Evolutionary conservation across 202 grass and related monocot species (phyloP).

Genomic region (Elaeis oleifera): DNA sequence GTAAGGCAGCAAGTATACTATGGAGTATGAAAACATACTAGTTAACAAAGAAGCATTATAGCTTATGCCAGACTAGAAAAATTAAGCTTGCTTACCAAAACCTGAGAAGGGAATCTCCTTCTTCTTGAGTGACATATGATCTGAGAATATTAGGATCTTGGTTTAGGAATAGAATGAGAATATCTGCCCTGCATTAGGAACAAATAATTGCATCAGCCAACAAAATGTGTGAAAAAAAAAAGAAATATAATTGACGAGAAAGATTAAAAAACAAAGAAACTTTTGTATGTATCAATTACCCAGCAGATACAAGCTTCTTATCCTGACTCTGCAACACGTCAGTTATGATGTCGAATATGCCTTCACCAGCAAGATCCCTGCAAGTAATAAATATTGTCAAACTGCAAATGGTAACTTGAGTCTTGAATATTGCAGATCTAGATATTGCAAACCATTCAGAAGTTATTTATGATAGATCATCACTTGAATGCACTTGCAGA

Average conservation of each 20-base stretch:
- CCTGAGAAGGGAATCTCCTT: conserved; percentile 7
- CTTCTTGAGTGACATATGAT: conserved; percentile 4
- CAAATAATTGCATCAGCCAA: too few relatives aligned
- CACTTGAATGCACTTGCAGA: too few relatives aligned
- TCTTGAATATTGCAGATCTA: too few relatives aligned
- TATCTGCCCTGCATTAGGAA: conserved; percentile 11
- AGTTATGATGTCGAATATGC: conserved; percentile 12
- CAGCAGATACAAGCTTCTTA: conserved; percentile 9
- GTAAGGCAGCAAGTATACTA: too few relatives aligned
- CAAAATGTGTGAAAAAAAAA: too few relatives aligned
- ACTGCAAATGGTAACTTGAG: too few relatives aligned
- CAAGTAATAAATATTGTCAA: conserved; percentile 1
- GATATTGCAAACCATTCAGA: too few relatives aligned
- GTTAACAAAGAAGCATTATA: background rate
- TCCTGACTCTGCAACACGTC: conserved; percentile 11
- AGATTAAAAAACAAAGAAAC: background rate
- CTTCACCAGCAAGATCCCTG: conserved; percentile 12
- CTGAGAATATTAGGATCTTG: conserved; percentile 9
- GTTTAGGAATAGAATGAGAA: conserved; percentile 14
- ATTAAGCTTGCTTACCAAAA: conserved; percentile 8
- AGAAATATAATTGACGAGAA: too few relatives aligned
- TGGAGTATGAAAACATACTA: background rate
- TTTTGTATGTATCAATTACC: conserved; percentile 1
- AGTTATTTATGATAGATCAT: too few relatives aligned
- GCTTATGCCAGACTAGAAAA: background rate